Base-by-base conservation (phyloP, 1,139 yeast genomes). In the Meyerozyma elateridarum region DNA sequence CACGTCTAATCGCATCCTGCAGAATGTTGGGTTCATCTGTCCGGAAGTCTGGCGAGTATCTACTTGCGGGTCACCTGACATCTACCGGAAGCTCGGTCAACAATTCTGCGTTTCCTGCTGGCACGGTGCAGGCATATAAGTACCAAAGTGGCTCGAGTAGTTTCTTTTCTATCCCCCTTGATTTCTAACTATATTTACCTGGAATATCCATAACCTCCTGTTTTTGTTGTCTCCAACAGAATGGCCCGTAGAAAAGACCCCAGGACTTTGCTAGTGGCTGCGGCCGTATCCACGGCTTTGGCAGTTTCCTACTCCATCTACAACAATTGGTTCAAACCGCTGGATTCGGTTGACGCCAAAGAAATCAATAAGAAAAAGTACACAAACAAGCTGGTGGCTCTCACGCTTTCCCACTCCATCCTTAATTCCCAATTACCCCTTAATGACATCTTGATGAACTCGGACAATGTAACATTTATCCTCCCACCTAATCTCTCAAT, bases 401-500 rank as follows among this genome's bases (percentile, higher is more conserved):
- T 68, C 39, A 68, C 74, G 4, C 58, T 68, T 33, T 64, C 70
- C 29, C 66, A 67, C 33, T 59, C 69, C 20, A 61, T 68, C 14
- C 52, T 68, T 39, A 60, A 56, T 34, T 57, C 65, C 34, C 51
- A 52, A 31, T 51, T 67, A 22, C 73, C 73, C 3, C 52, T 68
- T 33, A 50, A 58, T 37, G 71, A 67, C 8, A 63, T 67, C 6
- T 51, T 68, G 28, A 43, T 56, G 33, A 59, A 58, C 25, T 46
- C 61, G 3, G 69, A 62, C 21, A 65, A 66, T 37, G 65, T 68
- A 29, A 64, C 70, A n/a, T 68, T 67, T 42, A 68, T 68, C 29
- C 56, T 68, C 16, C 73, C 74, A 1, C 74, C 74, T 7, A 62
- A 67, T 38, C 54, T 68, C 31, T 59, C 64, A 4, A 52, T 64